phyloP scores from a whole-genome alignment of 2,329 filamentous ascomycete genomes.

The Fusarium protoensiforme region DNA sequence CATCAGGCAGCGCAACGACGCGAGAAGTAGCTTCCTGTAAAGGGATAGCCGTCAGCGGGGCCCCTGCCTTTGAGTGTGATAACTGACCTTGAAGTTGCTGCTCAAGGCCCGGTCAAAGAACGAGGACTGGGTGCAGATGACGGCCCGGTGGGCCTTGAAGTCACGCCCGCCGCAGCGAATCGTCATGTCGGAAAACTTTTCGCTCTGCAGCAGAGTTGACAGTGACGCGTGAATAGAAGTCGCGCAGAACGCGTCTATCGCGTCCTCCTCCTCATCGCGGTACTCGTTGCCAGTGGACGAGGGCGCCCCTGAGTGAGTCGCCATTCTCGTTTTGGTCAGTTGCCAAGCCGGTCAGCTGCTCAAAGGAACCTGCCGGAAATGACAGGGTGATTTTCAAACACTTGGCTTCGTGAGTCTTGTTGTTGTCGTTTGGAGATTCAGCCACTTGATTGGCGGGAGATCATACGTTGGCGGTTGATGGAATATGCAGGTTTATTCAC shows the following conservation, averaged over 20 bases:
- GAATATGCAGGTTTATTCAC: not conserved
- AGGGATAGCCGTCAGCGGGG: not conserved
- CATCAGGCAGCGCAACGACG: slow-evolving; percentile 42
- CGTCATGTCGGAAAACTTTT: slow-evolving; percentile 48
- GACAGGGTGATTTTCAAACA: not conserved
- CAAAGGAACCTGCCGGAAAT: not conserved
- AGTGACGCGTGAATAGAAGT: slow-evolving; percentile 8
- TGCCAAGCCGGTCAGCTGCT: not conserved
- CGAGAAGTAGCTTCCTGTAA: slow-evolving; percentile 28
- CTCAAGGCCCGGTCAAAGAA: slow-evolving; percentile 46
- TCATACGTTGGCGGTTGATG: not conserved
- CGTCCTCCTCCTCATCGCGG: not conserved
- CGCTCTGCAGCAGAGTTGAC: not conserved
- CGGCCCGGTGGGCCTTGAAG: slow-evolving; percentile 48
- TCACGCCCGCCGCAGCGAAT: slow-evolving; percentile 44
- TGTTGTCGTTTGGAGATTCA: not conserved
- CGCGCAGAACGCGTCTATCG: not conserved
- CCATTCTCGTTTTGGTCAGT: not conserved
- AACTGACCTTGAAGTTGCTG: slow-evolving; percentile 42
- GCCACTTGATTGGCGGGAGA: not conserved
- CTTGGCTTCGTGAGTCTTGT: not conserved
- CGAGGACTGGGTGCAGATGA: slow-evolving; percentile 50
- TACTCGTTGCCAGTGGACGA: not conserved
- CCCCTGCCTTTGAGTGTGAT: not conserved
- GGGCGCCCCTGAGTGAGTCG: not conserved